phyloP scores from a whole-genome alignment of 345 rosid genomes.

The Durio zibethinus region DNA sequence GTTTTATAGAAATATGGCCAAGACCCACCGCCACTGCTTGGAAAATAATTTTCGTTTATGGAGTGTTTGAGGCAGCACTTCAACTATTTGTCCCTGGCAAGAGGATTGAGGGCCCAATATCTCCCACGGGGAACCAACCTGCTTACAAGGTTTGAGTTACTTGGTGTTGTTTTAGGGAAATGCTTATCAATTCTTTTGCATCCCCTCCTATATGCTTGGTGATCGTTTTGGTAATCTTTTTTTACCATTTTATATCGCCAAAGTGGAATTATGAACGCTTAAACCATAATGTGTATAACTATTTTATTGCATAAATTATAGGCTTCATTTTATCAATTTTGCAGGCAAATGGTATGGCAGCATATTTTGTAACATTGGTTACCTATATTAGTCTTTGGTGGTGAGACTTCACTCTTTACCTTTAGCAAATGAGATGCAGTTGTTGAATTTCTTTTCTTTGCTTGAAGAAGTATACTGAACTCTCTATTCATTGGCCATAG shows the following conservation, averaged over 20 bases:
- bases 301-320: constrained; percentile 5
- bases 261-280: not conserved
- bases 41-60: constrained; percentile 73
- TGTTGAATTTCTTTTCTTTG: not conserved
- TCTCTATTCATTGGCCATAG: not conserved
- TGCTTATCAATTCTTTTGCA: not conserved
- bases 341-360: constrained; percentile 92
- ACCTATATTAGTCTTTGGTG: constrained; percentile 93
- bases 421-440: not conserved
- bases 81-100: constrained; percentile 92
- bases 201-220: not conserved
- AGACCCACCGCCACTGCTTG: constrained; percentile 67
- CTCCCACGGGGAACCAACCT: constrained; percentile 85
- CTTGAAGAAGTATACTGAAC: not conserved
- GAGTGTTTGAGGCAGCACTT: constrained; percentile 84
- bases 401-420: constrained; percentile 42
- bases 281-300: not conserved
- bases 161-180: not conserved
- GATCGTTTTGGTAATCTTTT: not conserved
- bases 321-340: constrained; percentile 14
- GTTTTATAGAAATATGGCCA: constrained; percentile 79
- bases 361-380: constrained; percentile 67
- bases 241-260: not conserved
- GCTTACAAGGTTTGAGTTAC: constrained; percentile 66
- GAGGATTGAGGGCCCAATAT: constrained; percentile 81